These are phyloP conservation scores for Parathielavia hyrcaniae DNA, from an alignment of 495 filamentous ascomycete genomes.

Conservation along the genomic window DNA sequence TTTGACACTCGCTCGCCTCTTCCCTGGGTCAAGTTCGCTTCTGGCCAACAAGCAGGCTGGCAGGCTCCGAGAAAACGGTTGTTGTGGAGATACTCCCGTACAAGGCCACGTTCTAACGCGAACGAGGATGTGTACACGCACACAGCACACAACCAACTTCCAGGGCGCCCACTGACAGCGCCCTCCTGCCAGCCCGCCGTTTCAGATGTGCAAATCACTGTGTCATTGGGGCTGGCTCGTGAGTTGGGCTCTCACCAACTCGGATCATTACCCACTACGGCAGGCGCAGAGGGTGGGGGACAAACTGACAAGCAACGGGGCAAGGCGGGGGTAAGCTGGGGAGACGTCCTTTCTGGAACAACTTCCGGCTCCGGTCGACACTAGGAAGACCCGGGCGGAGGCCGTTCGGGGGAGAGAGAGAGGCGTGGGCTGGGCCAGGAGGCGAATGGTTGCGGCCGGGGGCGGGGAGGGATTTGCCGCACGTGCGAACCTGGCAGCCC, in stretches of 20 bases:
- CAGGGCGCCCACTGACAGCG: too few relatives aligned
- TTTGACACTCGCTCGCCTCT: slow-evolving; percentile 9
- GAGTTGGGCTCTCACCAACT: slow-evolving; percentile 6
- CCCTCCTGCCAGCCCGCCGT: neutral
- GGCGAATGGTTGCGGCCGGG: too few relatives aligned
- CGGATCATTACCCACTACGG: slow-evolving; percentile 25
- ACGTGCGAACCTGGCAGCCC: slow-evolving; percentile 7
- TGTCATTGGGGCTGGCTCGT: slow-evolving; percentile 6
- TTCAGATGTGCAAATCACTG: slow-evolving; percentile 18
- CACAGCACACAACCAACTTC: too few relatives aligned
- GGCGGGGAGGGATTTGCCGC: neutral
- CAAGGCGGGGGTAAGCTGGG: neutral
- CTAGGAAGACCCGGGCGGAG: slow-evolving; percentile 3
- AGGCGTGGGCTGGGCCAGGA: neutral
- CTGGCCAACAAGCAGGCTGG: neutral
- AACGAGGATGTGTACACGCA: neutral
- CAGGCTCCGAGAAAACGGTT: neutral
- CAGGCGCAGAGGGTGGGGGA: slow-evolving; percentile 2
- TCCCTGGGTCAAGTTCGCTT: neutral
- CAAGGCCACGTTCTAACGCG: neutral
- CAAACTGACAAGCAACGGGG: neutral
- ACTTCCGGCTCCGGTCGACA: slow-evolving; percentile 12
- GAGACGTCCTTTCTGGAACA: slow-evolving; percentile 8
- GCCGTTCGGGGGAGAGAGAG: slow-evolving; percentile 6
- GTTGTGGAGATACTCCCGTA: neutral